These are phyloP conservation scores for Sanguinoderma infundibulare DNA, from an alignment of 1,284 basidiomycete genomes.

Conservation along the genomic window DNA sequence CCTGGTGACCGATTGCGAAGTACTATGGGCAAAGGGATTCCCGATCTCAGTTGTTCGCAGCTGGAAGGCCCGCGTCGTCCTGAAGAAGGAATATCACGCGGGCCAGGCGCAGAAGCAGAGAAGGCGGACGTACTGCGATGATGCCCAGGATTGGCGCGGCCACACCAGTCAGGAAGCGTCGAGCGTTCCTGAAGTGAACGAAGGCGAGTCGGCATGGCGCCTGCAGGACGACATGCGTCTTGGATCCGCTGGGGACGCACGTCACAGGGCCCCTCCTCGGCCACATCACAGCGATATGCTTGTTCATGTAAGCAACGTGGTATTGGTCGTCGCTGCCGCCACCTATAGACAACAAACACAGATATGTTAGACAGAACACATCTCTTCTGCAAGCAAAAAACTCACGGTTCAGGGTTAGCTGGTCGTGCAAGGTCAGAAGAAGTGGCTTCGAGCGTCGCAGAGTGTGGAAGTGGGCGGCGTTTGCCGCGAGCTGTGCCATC, in stretches of 20 bases:
- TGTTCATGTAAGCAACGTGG: not conserved
- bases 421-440: not conserved
- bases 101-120: not conserved
- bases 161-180: conserved; percentile 1
- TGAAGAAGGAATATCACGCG: conserved; percentile 6
- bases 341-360: not conserved
- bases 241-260: conserved; percentile 1
- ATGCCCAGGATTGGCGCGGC: conserved; percentile 7
- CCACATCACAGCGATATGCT: conserved; percentile 1
- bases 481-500: conserved; percentile 6
- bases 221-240: conserved; percentile 7
- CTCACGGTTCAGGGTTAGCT: not conserved
- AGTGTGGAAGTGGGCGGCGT: conserved; percentile 1
- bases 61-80: not conserved
- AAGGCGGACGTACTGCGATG: conserved; percentile 5
- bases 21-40: not conserved
- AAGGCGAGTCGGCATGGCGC: not conserved
- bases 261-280: conserved; percentile 1
- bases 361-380: not conserved
- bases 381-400: not conserved
- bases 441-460: not conserved
- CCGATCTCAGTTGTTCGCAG: not conserved
- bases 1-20: conserved; percentile 1
- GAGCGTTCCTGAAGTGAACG: conserved; percentile 7
- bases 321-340: not conserved